Base-by-base conservation (phyloP, 2,329 filamentous ascomycete genomes). In the Apiospora malaysiana region DNA sequence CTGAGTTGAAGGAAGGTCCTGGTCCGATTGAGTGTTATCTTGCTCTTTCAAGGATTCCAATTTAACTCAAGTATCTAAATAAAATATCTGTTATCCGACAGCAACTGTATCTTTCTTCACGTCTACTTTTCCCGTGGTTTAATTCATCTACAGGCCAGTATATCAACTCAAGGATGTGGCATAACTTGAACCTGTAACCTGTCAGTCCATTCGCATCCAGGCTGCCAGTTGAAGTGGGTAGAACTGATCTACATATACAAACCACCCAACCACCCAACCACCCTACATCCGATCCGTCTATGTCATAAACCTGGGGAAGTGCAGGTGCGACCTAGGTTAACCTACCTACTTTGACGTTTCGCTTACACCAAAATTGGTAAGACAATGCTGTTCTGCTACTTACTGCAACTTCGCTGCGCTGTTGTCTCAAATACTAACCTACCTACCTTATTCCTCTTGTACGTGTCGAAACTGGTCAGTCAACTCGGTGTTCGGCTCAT, bases 281-380 rank as follows among this genome's bases (percentile, higher is more conserved):
- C 32, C 25, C 49, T 37, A 37, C 16, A 37, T 12, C 32, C n/a
- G 56, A 63, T 63, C 56, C 18, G 56, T 37, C 32, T 12, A 32
- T 37, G 8, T 59, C 51, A 27, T 18, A 59, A 59, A 63, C 32
- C 56, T 63, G 56, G 56, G 56, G 56, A 63, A 63, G 56, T n/a
- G 56, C 56, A 63, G 40, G 42, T 45, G 42, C 42, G 16, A 46
- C 43, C 43, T 46, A n/a, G n/a, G n/a, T n/a, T n/a, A n/a, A 46
- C 43, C 43, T 46, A 21, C 40, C 40, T 42, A 42, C n/a, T 23
- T 23, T 51, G n/a, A 16, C 47, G 47, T 23, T 51, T 51, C 47
- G 32, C 6, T 32, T 6, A 6, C 32, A 32, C 32, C 6, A 32
- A 32, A 32, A 32, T 32, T 32, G 32, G 32, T 32, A 32, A 32